These are phyloP conservation scores for Cystobasidiaceae sp. DNA, from an alignment of 1,284 basidiomycete genomes.

Conservation along the genomic window DNA sequence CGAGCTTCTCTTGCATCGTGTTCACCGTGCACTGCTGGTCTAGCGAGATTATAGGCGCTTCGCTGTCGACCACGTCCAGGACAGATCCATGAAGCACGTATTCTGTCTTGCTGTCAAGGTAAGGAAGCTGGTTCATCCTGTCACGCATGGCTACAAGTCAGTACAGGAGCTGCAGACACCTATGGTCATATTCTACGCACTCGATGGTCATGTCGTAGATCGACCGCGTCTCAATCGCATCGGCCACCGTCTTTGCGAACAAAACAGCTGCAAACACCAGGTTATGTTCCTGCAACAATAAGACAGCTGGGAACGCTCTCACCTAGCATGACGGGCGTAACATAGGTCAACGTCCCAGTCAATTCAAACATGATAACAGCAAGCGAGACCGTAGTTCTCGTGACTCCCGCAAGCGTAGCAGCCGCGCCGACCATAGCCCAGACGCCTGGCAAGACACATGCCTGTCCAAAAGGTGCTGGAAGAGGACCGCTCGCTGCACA, in stretches of 20 bases:
- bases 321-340: constrained; percentile 76
- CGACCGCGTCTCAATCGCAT: constrained; percentile 39
- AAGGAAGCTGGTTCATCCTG: constrained; percentile 72
- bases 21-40: constrained; percentile 67
- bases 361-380: constrained; percentile 93
- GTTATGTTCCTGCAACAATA: neutral
- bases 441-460: constrained; percentile 46
- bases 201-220: constrained; percentile 79
- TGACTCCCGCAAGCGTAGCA: constrained; percentile 52
- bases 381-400: constrained; percentile 73
- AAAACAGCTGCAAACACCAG: constrained; percentile 56
- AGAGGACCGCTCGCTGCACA: constrained; percentile 50
- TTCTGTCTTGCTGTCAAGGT: constrained; percentile 58
- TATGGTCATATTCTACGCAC: constrained; percentile 47
- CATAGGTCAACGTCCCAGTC: constrained; percentile 78
- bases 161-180: constrained; percentile 2
- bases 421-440: constrained; percentile 49
- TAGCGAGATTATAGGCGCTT: constrained; percentile 62
- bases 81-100: constrained; percentile 34
- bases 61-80: constrained; percentile 53
- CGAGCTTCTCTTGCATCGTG: constrained; percentile 63
- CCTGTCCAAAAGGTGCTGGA: constrained; percentile 40
- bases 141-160: constrained; percentile 38
- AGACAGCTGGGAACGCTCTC: neutral
- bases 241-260: constrained; percentile 73